These are phyloP conservation scores for Cutaneotrichosporon cavernicola DNA, from an alignment of 1,284 basidiomycete species.

Conservation along the genomic window DNA sequence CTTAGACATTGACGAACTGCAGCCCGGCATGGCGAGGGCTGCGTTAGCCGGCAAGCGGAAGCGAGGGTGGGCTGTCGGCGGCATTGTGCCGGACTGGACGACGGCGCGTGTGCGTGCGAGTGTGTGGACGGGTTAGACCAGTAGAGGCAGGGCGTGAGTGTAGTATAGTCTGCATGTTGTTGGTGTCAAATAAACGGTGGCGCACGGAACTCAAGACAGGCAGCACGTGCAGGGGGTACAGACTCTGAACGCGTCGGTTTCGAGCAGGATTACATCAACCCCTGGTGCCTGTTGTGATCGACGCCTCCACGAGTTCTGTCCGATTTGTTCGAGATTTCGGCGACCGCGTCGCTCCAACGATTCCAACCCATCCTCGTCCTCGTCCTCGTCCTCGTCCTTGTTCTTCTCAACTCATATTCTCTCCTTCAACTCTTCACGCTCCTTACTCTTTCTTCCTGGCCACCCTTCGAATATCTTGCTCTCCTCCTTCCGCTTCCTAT, in stretches of 20 bases:
- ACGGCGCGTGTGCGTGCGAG: conserved; percentile 47
- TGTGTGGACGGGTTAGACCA: background rate
- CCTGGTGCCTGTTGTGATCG: background rate
- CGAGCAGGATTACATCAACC: background rate
- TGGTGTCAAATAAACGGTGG: background rate
- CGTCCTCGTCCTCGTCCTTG: background rate
- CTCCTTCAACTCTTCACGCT: background rate
- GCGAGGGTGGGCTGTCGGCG: conserved; percentile 39
- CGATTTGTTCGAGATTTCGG: background rate
- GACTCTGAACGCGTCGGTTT: background rate
- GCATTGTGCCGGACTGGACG: conserved; percentile 75
- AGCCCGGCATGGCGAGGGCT: conserved; percentile 39
- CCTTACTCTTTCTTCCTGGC: background rate
- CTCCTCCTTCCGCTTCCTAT: no score
- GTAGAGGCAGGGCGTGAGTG: background rate
- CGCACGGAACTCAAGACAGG: background rate
- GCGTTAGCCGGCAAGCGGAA: conserved; percentile 26
- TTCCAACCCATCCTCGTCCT: no score
- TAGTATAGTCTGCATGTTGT: conserved; percentile 3
- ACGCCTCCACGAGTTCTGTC: background rate
- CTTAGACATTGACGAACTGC: conserved; percentile 50
- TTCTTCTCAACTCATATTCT: background rate
- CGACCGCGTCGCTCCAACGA: background rate
- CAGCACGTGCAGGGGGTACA: background rate
- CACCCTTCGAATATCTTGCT: background rate